A percentile compares a stretch with the other conserved stretches of the same genome.
phyloP scores from a whole-genome alignment of 2,329 filamentous ascomycete species.

The Trichophyton rubrum region DNA sequence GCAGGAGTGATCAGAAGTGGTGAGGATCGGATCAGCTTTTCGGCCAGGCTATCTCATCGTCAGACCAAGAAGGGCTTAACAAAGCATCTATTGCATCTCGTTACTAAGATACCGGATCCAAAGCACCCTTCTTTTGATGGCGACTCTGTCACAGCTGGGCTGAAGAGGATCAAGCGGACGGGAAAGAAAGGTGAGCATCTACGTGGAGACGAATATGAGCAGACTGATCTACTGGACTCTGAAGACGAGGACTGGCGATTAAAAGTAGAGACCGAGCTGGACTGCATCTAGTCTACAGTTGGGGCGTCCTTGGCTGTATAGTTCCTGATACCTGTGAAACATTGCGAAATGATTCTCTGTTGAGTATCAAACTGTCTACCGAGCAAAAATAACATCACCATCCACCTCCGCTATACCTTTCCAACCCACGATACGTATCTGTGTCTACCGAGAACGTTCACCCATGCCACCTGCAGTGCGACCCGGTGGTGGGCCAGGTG shows the following conservation, averaged over 20 bases:
- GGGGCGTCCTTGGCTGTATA: neutral
- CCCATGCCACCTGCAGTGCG: neutral
- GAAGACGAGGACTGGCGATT: conserved; percentile 32
- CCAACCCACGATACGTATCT: no score
- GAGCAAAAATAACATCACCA: no score
- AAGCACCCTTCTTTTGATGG: conserved; percentile 22
- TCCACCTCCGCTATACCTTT: no score
- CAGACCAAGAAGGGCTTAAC: conserved; percentile 24
- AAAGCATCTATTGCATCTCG: conserved; percentile 34
- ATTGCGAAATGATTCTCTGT: no score
- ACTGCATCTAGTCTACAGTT: neutral
- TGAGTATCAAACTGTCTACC: neutral
- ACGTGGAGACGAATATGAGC: conserved; percentile 11
- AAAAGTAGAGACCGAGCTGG: conserved; percentile 13
- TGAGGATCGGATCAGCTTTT: conserved; percentile 24
- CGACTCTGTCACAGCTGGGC: conserved; percentile 30
- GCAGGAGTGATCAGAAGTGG: conserved; percentile 37
- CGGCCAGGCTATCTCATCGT: conserved; percentile 31
- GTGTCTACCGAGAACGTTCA: no score
- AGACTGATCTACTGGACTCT: conserved; percentile 12
- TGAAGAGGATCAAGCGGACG: conserved; percentile 37
- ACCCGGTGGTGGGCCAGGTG: neutral
- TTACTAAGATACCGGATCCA: conserved; percentile 31
- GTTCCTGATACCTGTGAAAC: no score
- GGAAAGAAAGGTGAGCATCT: conserved; percentile 50